Conservation (phyloP, 164 flowering plant species). For the Magnolia changhungtana region DNA sequence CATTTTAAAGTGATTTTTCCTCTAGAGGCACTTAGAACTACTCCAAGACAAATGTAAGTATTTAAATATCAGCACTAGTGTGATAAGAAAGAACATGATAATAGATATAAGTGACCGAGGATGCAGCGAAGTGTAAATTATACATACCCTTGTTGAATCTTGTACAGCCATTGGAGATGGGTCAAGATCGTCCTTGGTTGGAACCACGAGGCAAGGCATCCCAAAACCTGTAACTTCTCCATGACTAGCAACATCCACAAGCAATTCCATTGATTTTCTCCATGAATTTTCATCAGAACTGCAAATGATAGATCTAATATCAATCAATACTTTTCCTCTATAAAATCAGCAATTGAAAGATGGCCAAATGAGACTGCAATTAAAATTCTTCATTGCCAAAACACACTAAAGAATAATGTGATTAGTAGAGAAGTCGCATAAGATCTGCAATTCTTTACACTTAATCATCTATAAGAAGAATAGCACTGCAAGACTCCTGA, state of each 20-base stretch:
- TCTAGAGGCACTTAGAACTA: too few species aligned
- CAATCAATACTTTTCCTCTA: neutral
- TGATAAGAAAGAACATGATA: too few species aligned
- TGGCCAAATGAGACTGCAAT: neutral
- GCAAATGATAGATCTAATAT: neutral
- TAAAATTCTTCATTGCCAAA: neutral
- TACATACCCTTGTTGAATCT: conserved; percentile 62
- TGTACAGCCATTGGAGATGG: conserved; percentile 66
- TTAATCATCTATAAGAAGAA: too few species aligned
- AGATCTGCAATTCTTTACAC: too few species aligned
- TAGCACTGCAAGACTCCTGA: too few species aligned
- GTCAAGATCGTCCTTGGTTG: conserved; percentile 88
- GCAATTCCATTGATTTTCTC: conserved; percentile 73
- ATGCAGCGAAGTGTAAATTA: neutral
- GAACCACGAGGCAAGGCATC: conserved; percentile 89
- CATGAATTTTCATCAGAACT: conserved; percentile 84
- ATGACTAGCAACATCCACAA: conserved; percentile 79
- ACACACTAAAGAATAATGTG: neutral
- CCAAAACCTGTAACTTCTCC: conserved; percentile 82
- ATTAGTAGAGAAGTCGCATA: neutral
- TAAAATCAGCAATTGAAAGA: neutral
- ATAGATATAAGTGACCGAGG: too few species aligned
- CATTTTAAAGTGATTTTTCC: too few species aligned
- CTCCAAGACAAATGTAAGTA: too few species aligned
- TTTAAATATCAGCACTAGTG: too few species aligned